Evolutionary conservation across 768 basidiomycete species (phyloP), one percentile per base, ranked within the genome.

Genomic region (Phlebiopsis flavidoalba): DNA sequence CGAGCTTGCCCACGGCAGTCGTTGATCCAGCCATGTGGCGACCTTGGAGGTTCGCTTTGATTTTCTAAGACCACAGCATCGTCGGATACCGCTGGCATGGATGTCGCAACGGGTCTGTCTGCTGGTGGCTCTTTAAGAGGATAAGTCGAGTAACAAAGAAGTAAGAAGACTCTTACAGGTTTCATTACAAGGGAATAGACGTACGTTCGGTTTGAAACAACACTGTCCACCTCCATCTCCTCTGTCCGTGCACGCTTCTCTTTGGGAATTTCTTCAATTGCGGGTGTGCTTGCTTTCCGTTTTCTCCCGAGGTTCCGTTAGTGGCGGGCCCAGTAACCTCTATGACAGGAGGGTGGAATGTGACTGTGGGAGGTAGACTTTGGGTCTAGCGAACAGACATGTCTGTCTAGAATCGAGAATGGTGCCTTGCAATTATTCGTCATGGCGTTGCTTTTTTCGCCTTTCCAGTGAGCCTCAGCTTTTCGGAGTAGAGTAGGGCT

Each of bases 401-500:
- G 91, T 2, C 75, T 81, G 60, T 89, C 86, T 31, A 93, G 77
- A n/a, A 94, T 75, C 17, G 88, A 86, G 75, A 93, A 93, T 11
- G 79, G 71, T 36, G 80, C 76, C 68, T 83, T 86, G 80, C 92
- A 94, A 65, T 82, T 84, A 49, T 75, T 78, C 7, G 83, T 80
- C 60, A 88, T 74, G 37, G 78, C 75, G 68, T 84, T 84, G 26
- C 79, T 80, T 62, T 83, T 82, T 86, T n/a, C n/a, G 8, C 79
- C 80, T 62, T 83, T 82, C 86, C 89, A 93, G 67, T 93, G 92
- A 7, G 86, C 81, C 76, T 94, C 92, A 56, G 89, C 89, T 74
- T n/a, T n/a, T 94, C 92, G 19, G 80, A 77, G 65, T 91, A 94
- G 10, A 93, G 80, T 17, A 94, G 75, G 3, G 92, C 85, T 73